phyloP scores from a whole-genome alignment of 2,329 filamentous ascomycete genomes.

The Aspergillus terreus region DNA sequence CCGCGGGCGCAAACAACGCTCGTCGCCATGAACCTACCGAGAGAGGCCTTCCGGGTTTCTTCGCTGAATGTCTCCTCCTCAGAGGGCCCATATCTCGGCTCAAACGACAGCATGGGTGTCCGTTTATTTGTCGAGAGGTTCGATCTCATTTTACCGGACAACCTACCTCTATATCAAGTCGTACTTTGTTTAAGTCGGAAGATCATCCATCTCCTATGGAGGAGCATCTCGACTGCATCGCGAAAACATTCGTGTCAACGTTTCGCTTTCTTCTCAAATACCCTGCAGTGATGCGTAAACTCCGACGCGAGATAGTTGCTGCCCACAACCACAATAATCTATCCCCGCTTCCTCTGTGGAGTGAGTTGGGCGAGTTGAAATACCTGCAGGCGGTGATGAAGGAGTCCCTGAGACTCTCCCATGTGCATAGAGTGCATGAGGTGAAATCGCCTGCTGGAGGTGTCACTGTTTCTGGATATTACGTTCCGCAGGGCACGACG shows the following conservation, averaged over 20 bases:
- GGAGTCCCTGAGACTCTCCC: slow-evolving; percentile 12
- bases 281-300: slow-evolving; percentile 1
- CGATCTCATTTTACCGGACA: neutral
- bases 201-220: neutral
- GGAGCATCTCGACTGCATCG: neutral
- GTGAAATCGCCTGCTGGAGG: neutral
- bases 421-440: neutral
- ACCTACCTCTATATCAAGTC: neutral
- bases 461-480: neutral
- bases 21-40: too few relatives aligned
- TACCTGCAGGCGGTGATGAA: slow-evolving; percentile 18
- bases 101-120: slow-evolving; percentile 1
- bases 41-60: neutral
- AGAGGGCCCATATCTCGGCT: slow-evolving; percentile 3
- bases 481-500: slow-evolving; percentile 4
- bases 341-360: slow-evolving; percentile 2
- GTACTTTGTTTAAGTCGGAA: neutral
- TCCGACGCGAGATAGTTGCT: slow-evolving; percentile 10
- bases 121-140: neutral
- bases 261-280: slow-evolving; percentile 7
- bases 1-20: neutral
- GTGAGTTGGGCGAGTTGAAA: slow-evolving; percentile 3
- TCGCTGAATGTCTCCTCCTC: slow-evolving; percentile 4
- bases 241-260: slow-evolving; percentile 4
- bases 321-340: neutral